Conservation (phyloP, 2,329 filamentous ascomycete genomes). For the Thermothelomyces thermophilus region DNA sequence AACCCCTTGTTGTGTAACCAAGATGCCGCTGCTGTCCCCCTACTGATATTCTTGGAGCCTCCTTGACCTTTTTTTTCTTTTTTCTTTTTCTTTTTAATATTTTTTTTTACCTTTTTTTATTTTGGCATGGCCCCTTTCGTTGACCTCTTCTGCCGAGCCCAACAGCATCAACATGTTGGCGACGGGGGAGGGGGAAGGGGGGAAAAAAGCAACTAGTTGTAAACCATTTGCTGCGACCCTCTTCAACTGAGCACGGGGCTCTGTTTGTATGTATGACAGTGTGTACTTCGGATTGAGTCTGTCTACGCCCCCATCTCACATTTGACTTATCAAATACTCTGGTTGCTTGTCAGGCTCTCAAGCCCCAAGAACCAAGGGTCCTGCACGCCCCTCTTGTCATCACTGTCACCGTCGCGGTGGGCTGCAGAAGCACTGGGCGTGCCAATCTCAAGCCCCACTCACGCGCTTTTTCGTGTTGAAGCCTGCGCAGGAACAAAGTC, state of each 20-base stretch:
- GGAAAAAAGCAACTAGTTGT: neutral
- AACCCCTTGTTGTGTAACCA: too few species aligned
- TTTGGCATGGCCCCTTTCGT: too few species aligned
- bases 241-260: neutral
- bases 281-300: neutral
- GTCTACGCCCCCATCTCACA: neutral
- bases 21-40: too few species aligned
- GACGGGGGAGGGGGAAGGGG: neutral
- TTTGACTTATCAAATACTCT: neutral
- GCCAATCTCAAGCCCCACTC: neutral
- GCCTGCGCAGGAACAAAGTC: too few species aligned
- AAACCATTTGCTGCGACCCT: neutral
- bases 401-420: conserved; percentile 12
- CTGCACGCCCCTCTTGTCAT: conserved; percentile 4
- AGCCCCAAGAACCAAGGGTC: neutral
- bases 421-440: conserved; percentile 1
- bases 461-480: too few species aligned
- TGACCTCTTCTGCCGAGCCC: neutral
- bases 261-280: too few species aligned
- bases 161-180: neutral
- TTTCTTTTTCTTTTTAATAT: too few species aligned
- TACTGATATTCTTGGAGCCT: too few species aligned
- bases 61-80: too few species aligned
- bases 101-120: too few species aligned
- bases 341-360: neutral